phyloP scores from a whole-genome alignment of 305 asterid genomes.

The Fraxinus sp. region DNA sequence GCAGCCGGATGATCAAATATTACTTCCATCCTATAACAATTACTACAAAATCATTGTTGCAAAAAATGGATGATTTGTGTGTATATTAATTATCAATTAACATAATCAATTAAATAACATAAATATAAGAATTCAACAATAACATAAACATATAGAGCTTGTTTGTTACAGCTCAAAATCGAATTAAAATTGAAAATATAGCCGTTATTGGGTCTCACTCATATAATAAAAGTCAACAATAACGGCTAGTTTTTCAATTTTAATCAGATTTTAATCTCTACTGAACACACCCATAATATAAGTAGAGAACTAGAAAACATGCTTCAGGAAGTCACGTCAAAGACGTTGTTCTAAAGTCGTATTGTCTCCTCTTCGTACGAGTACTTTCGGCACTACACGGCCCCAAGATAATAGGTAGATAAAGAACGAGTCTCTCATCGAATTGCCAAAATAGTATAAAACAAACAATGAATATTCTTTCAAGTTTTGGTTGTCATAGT shows the following conservation, averaged over 20 bases:
- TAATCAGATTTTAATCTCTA: too few species aligned
- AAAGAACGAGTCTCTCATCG: background rate
- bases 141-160: background rate
- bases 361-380: too few species aligned
- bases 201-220: too few species aligned
- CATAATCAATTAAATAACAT: background rate
- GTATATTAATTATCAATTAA: background rate
- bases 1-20: slow-evolving; percentile 73
- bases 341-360: background rate
- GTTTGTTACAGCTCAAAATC: too few species aligned
- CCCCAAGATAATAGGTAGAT: background rate
- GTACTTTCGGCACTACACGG: background rate
- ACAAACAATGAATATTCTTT: background rate
- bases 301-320: background rate
- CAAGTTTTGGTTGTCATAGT: background rate
- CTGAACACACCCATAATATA: too few species aligned
- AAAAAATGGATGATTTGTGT: background rate
- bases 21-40: slow-evolving; percentile 62
- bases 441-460: background rate
- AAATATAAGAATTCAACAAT: background rate
- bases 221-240: too few species aligned
- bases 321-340: background rate
- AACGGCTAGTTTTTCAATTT: too few species aligned
- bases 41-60: background rate
- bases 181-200: too few species aligned